Evolutionary conservation across 805 yeast species (phyloP), one percentile per base, ranked within the genome.

Genomic region (Suhomyces faveliae): DNA sequence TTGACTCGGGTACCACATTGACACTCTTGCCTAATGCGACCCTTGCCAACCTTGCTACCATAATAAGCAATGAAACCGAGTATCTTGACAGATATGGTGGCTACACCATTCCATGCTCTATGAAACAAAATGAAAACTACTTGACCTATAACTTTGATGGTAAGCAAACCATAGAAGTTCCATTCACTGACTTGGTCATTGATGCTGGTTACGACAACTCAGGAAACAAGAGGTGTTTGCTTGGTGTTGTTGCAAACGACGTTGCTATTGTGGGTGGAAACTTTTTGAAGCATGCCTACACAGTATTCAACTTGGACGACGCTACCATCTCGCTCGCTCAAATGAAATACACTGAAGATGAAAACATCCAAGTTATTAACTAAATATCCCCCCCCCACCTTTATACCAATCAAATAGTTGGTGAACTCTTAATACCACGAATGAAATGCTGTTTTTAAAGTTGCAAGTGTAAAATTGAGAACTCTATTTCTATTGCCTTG

Each of bases 1-100:
- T 83, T 35, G 87, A 83, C 61, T 75, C 84, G 3, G 87, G 87
- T 37, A 75, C 85, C 10, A 78, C 87, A 12, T 60, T 77, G 40
- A 61, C 79, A 10, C 70, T 68, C 49, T 62, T 78, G 5, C 85
- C 85, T 10, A 38, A 43, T 2, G 45, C 43, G 5, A 29, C 57
- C 12, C 42, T 49, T 19, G 29, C 40, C 22, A 21, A 30, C 6
- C 12, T 57, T 19, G 37, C 43, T 27, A 22, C 41, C 21, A n/a
- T 25, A 8, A n/a, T 52, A 11, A 51, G 47, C 15, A 48, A 53
- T 2, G 41, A 42, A n/a, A 47, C 51, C 15, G 17, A 41, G 2
- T 50, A 41, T 37, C 38, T 47, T 33, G 7, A 20, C 11, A 27
- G 20, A 13, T 12, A 25, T 5, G 52, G 49, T 13, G 51, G 46